Percentiles rank a stretch among this genome's conserved stretches.
phyloP scores from a whole-genome alignment of 768 basidiomycete species.

The Lentinula detonsa region DNA sequence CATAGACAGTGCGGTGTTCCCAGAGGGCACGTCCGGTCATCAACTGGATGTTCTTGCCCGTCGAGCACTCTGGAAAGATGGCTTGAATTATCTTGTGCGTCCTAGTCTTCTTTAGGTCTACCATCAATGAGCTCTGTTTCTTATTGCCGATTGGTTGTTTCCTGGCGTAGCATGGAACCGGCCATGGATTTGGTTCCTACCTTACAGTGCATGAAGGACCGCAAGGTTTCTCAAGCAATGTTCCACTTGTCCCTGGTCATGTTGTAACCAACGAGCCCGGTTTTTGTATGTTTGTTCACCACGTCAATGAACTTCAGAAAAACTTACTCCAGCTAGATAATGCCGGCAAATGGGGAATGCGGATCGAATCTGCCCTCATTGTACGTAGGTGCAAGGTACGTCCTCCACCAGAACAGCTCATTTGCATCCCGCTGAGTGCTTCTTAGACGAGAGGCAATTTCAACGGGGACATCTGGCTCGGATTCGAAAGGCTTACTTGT shows the following conservation, averaged over 20 bases:
- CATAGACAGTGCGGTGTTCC: constrained; percentile 86
- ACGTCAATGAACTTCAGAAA: neutral
- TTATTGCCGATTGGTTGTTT: constrained; percentile 9
- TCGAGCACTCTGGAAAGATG: constrained; percentile 82
- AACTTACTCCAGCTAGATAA: constrained; percentile 39
- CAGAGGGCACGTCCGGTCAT: constrained; percentile 79
- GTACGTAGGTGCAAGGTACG: constrained; percentile 35
- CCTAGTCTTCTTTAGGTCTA: constrained; percentile 5
- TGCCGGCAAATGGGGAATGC: constrained; percentile 80
- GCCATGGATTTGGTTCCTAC: constrained; percentile 87
- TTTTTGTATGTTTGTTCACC: constrained; percentile 55
- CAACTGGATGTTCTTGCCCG: constrained; percentile 88
- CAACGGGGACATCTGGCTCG: constrained; percentile 76
- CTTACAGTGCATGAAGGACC: constrained; percentile 84
- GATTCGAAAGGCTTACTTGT: constrained; percentile 88
- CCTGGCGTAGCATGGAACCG: constrained; percentile 71
- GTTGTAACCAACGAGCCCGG: constrained; percentile 95
- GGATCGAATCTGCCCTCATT: constrained; percentile 82
- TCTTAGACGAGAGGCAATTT: constrained; percentile 63
- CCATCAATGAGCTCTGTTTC: neutral
- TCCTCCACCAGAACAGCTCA: neutral
- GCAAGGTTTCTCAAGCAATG: constrained; percentile 65
- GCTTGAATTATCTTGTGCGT: constrained; percentile 71
- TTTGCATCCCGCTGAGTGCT: constrained; percentile 4
- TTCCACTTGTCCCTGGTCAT: constrained; percentile 77